A percentile compares a stretch with the other conserved stretches of the same genome.
Evolutionary conservation across 768 basidiomycete genomes (phyloP).

Genomic region (Gloeostereum incarnatum): DNA sequence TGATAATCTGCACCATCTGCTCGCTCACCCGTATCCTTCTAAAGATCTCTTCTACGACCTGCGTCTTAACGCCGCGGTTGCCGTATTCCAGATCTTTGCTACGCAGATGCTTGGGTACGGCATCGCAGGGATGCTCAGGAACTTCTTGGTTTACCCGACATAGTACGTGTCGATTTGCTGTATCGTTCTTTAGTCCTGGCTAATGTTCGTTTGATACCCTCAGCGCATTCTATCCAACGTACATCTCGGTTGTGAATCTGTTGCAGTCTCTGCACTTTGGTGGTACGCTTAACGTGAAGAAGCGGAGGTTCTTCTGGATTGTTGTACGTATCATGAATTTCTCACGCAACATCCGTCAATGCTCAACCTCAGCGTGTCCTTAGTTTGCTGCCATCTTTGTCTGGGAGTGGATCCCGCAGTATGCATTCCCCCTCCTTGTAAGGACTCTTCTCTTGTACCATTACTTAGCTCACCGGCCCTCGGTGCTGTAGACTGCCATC

Average conservation of each 20-base stretch:
- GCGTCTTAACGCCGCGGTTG: slow-evolving; percentile 35
- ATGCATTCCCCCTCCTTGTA: slow-evolving; percentile 13
- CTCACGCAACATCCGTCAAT: no score
- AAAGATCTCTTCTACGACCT: slow-evolving; percentile 48
- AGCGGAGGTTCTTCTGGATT: slow-evolving; percentile 46
- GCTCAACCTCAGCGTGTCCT: background rate
- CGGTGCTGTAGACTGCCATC: slow-evolving; percentile 33
- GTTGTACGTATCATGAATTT: slow-evolving; percentile 27
- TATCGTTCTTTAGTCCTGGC: background rate
- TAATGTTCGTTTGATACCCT: background rate
- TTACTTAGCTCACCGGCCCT: background rate
- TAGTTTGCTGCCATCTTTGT: slow-evolving; percentile 33
- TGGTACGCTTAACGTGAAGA: slow-evolving; percentile 39
- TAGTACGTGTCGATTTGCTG: slow-evolving; percentile 21
- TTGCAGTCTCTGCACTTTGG: slow-evolving; percentile 45
- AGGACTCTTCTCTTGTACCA: background rate
- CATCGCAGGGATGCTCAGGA: slow-evolving; percentile 29
- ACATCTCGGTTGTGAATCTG: slow-evolving; percentile 42
- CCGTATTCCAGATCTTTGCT: slow-evolving; percentile 47
- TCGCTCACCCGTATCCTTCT: background rate
- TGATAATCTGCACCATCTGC: background rate
- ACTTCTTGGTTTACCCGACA: slow-evolving; percentile 41
- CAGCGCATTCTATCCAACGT: slow-evolving; percentile 40
- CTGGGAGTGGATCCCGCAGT: slow-evolving; percentile 25
- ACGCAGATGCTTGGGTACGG: slow-evolving; percentile 33